Percentiles rank a stretch among this genome's conserved stretches.
Evolutionary conservation across 495 filamentous ascomycete species (phyloP).

Genomic region (Aspergillus sclerotiicarbonarius): DNA sequence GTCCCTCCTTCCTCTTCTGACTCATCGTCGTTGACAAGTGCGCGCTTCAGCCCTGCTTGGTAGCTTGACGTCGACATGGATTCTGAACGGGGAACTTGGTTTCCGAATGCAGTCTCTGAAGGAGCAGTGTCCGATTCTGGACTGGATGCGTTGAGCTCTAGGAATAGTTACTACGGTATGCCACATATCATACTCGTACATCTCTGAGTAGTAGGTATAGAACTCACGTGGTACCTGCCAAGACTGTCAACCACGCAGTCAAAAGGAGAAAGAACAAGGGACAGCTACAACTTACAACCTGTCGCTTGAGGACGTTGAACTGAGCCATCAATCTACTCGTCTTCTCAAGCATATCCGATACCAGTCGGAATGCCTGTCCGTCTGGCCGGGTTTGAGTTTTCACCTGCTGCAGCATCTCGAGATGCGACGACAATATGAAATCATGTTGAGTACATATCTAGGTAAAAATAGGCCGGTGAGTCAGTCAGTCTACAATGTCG

Average conservation of each 20-base stretch:
- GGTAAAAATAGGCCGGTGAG: background rate
- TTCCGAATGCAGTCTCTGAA: no score
- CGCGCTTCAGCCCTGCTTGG: background rate
- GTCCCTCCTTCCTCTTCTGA: background rate
- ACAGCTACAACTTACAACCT: slow-evolving; percentile 28
- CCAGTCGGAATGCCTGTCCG: slow-evolving; percentile 23
- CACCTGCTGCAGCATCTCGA: slow-evolving; percentile 32
- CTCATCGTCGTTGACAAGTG: background rate
- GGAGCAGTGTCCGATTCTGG: no score
- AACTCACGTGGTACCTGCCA: background rate
- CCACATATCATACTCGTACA: no score
- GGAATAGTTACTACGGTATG: no score
- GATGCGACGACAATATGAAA: slow-evolving; percentile 33
- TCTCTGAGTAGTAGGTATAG: background rate
- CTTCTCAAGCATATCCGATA: slow-evolving; percentile 38
- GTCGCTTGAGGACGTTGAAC: slow-evolving; percentile 31
- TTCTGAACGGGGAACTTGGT: background rate
- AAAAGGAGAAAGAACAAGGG: background rate
- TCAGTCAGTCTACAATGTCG: background rate
- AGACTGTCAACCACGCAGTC: background rate
- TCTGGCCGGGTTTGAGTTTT: slow-evolving; percentile 23
- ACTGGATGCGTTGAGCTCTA: no score
- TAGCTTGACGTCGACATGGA: background rate
- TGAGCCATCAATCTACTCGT: slow-evolving; percentile 37
- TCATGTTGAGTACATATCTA: slow-evolving; percentile 40